Base-by-base conservation (phyloP, 1,284 basidiomycete species). In the Boletus mariae region DNA sequence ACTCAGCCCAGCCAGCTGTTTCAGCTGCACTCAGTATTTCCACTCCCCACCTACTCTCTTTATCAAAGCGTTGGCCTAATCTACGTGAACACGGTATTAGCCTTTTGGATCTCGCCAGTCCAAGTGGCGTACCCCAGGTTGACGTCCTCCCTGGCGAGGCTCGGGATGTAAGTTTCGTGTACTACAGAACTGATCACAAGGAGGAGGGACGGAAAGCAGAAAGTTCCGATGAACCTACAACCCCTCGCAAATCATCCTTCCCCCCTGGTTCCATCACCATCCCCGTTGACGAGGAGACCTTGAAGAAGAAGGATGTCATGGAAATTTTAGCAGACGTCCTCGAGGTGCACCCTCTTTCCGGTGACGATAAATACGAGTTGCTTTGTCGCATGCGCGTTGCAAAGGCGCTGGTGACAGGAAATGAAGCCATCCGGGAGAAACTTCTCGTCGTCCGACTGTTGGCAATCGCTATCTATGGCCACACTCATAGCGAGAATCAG, bases 401-500 rank as follows among this genome's bases (percentile, higher is more conserved):
- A 6, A 79, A 83, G 57, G 82, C 83, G 3, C 73, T 94, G 47
- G 76, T 80, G 12, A 75, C 78, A 37, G 78, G 79, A 8, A 76
- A 82, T 53, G 78, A 81, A 47, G 74, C 71, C 20, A 82, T 84
- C 20, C 84, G 95, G 45, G 84, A 89, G 67, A 90, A 94, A 69
- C 79, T 98, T 43, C 80, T 97, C 34, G 77, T 85, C 54, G 80
- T 92, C 47, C 84, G 96, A 45, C 79, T 99, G 26, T 77, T 98
- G 34, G 85, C 96, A 4, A 87, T 98, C 41, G 90, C 94, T 12
- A 91, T 95, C 55, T 98, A 90, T 66, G 89, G 87, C 20, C 90
- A 92, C 68, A 92, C 88, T 51, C 84, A 90, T 71, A 67, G 78
- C 38, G 96, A 99, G 70, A 79, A 79, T 29, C 82, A 86, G 64